These are phyloP conservation scores for Pseudogymnoascus sp. DNA, from an alignment of 2,329 filamentous ascomycete genomes.

Conservation along the genomic window DNA sequence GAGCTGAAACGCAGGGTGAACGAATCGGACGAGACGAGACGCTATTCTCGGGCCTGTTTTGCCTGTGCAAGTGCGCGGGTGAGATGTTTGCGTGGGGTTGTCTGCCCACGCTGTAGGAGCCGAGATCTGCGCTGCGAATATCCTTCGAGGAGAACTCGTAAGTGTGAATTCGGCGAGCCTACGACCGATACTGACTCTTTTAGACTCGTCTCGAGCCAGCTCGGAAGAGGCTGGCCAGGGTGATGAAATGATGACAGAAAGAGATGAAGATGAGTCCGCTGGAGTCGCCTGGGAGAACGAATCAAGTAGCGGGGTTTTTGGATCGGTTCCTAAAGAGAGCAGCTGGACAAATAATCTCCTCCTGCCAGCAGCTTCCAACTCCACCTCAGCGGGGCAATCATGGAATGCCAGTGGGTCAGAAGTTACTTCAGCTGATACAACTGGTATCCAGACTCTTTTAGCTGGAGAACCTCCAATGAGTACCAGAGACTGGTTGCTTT, in stretches of 20 bases:
- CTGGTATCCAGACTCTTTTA: neutral
- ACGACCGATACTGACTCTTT: neutral
- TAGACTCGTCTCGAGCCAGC: slow-evolving; percentile 11
- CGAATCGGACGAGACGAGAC: neutral
- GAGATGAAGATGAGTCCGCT: neutral
- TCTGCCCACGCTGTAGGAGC: slow-evolving; percentile 11
- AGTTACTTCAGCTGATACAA: neutral
- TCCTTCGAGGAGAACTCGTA: slow-evolving; percentile 10
- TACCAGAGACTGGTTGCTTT: neutral
- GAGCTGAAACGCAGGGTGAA: slow-evolving; percentile 11
- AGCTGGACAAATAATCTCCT: slow-evolving; percentile 5
- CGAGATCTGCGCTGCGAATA: slow-evolving; percentile 10
- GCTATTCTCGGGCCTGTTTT: slow-evolving; percentile 11
- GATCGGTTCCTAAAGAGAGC: neutral
- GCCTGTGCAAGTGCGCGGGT: slow-evolving; percentile 9
- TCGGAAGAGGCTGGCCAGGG: slow-evolving; percentile 3
- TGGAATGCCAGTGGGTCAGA: slow-evolving; percentile 5
- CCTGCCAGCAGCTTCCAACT: neutral
- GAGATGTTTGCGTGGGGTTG: slow-evolving; percentile 2
- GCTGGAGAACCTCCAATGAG: neutral
- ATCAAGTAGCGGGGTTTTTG: neutral
- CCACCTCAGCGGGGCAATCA: neutral
- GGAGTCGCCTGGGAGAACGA: slow-evolving; percentile 3
- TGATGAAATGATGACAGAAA: neutral
- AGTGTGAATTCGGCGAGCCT: neutral